Base-by-base conservation (phyloP, 2,329 filamentous ascomycete species). In the Orbilia ellipsospora region DNA sequence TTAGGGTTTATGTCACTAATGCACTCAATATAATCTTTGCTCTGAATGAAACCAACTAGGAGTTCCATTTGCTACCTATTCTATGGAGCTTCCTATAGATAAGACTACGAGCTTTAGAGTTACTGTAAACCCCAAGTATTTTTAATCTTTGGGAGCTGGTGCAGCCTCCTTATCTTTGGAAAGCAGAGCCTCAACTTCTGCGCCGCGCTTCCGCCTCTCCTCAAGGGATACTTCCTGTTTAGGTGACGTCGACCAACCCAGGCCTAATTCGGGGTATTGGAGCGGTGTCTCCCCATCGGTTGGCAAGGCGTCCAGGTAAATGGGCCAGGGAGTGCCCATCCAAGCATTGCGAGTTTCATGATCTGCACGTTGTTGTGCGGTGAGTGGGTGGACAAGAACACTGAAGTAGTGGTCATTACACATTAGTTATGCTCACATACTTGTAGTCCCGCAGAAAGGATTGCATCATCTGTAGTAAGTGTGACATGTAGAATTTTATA, bases 251-350 rank as follows among this genome's bases (percentile, higher is more conserved):
- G 64, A 68, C 64, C 64, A 66, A 57, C 48, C 57, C n/a, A 62
- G 45, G 63, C 81, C 77, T 42, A 82, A 57, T 44, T 81, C 79
- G 0, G 81, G 81, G 55, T 82, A 82, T 62, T 82, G 81, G 15
- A 81, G 77, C 2, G 81, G 81, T 12, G 80, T 73, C 1, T 80
- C 78, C 3, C 79, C 79, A 45, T 79, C 78, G 4, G 20, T 55
- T 0, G 81, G 81, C 52, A 82, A 67, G 3, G 48, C 73, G 26
- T 82, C 81, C 7, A 82, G 55, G 64, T 81, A 81, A 8, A 82
- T 81, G 0, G 81, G 81, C 81, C 81, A 82, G 0, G 81, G 80
- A 0, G 78, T 80, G 28, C 81, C 81, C 77, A 82, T 78, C 81
- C 81, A 82, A 20, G 78, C 81, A 55, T 81, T 81, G 20, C 81